Evolutionary conservation across 805 yeast species (phyloP).

Genomic region (Barnettozyma sp.): DNA sequence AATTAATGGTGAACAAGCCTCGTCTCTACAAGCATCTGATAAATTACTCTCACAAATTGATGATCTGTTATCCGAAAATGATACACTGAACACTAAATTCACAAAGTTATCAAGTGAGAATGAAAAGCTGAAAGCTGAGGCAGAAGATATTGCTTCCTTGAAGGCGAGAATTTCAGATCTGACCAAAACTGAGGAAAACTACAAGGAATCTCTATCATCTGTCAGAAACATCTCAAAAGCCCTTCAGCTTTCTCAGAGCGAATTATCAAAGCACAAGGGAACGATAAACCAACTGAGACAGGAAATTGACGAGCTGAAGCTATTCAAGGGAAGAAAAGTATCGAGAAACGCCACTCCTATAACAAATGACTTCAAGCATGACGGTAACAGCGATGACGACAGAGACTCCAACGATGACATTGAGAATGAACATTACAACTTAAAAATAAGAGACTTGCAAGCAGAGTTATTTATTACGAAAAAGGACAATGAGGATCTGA

Average conservation of each 20-base stretch:
- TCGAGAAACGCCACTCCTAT: slow-evolving; percentile 24
- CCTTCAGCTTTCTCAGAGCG: slow-evolving; percentile 64
- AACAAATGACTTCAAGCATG: slow-evolving; percentile 17
- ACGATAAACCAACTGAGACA: slow-evolving; percentile 46
- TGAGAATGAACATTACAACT: slow-evolving; percentile 52
- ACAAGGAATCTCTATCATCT: slow-evolving; percentile 63
- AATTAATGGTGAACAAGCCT: not conserved
- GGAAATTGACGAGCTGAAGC: slow-evolving; percentile 64
- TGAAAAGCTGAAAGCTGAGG: slow-evolving; percentile 20
- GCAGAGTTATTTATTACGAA: slow-evolving; percentile 76
- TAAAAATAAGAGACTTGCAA: slow-evolving; percentile 74
- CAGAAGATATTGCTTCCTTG: slow-evolving; percentile 25
- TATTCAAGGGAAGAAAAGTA: slow-evolving; percentile 39
- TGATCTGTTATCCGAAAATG: slow-evolving; percentile 42
- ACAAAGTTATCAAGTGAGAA: slow-evolving; percentile 32
- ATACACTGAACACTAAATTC: slow-evolving; percentile 31
- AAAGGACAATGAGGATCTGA: slow-evolving; percentile 78
- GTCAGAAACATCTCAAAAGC: slow-evolving; percentile 73
- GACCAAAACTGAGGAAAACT: slow-evolving; percentile 50
- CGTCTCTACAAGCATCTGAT: slow-evolving; percentile 10
- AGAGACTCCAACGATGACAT: slow-evolving; percentile 26
- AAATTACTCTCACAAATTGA: slow-evolving; percentile 50
- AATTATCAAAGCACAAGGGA: slow-evolving; percentile 54
- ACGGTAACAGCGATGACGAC: slow-evolving; percentile 26
- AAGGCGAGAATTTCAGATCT: slow-evolving; percentile 31